A percentile compares a stretch with the other conserved stretches of the same genome.
phyloP scores from a whole-genome alignment of 495 filamentous ascomycete genomes.

The Tricharina praecox region DNA sequence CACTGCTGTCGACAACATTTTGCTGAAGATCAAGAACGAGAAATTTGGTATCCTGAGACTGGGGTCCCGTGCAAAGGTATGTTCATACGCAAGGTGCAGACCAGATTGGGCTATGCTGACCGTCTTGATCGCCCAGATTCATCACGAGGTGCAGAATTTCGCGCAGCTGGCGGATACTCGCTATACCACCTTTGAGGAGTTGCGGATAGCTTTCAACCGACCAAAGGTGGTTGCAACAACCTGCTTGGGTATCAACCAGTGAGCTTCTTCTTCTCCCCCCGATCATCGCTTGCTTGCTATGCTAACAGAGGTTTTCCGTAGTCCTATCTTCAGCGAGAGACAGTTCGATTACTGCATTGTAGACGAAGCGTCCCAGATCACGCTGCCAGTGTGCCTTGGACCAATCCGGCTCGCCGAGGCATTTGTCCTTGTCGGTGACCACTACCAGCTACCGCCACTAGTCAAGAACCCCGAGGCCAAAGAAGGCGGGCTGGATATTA shows the following conservation, averaged over 20 bases:
- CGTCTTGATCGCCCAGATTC: slow-evolving; percentile 34
- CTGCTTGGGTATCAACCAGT: slow-evolving; percentile 75
- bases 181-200: slow-evolving; percentile 60
- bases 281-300: slow-evolving; percentile 1
- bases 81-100: background rate
- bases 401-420: slow-evolving; percentile 85
- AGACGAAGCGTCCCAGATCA: slow-evolving; percentile 95
- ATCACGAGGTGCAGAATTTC: slow-evolving; percentile 71
- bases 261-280: slow-evolving; percentile 3
- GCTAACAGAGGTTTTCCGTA: slow-evolving; percentile 3
- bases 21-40: slow-evolving; percentile 71
- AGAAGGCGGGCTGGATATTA: slow-evolving; percentile 74
- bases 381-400: slow-evolving; percentile 78
- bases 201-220: slow-evolving; percentile 62
- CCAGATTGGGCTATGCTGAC: background rate
- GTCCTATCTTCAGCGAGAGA: slow-evolving; percentile 63
- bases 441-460: slow-evolving; percentile 84
- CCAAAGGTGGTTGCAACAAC: slow-evolving; percentile 85
- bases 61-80: slow-evolving; percentile 53
- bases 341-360: slow-evolving; percentile 97
- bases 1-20: slow-evolving; percentile 92
- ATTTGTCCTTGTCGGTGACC: slow-evolving; percentile 90
- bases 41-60: slow-evolving; percentile 67
- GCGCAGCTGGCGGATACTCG: slow-evolving; percentile 54
- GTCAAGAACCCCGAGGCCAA: slow-evolving; percentile 82